phyloP scores from a whole-genome alignment of 768 basidiomycete genomes.

The Kwoniella heveanensis region DNA sequence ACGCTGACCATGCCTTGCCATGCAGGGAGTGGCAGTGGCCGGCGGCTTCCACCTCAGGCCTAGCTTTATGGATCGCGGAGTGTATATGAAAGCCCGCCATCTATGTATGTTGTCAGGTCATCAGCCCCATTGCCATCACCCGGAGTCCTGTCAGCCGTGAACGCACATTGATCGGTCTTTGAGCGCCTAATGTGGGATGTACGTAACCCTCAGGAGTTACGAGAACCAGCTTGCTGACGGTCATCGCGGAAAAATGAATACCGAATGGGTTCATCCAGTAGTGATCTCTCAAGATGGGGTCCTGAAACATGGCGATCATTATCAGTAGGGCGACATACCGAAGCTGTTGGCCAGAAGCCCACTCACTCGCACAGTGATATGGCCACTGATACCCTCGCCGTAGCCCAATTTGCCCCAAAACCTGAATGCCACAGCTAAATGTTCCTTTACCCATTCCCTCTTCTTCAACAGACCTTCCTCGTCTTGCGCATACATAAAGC shows the following conservation, averaged over 20 bases:
- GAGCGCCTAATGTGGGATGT: conserved; percentile 54
- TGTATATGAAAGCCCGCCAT: conserved; percentile 59
- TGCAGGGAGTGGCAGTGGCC: conserved; percentile 42
- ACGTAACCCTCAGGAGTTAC: conserved; percentile 59
- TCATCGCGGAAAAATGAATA: conserved; percentile 61
- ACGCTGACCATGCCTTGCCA: conserved; percentile 39
- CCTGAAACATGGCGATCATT: conserved; percentile 7
- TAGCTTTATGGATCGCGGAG: conserved; percentile 56
- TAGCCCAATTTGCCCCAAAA: conserved; percentile 40
- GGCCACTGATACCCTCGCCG: conserved; percentile 40
- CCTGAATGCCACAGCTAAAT: conserved; percentile 37
- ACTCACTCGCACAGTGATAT: conserved; percentile 27
- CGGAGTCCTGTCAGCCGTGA: no score
- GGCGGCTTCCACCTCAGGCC: conserved; percentile 43
- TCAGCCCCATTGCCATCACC: no score
- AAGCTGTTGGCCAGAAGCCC: no score
- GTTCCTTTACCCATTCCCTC: conserved; percentile 42
- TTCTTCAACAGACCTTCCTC: conserved; percentile 35
- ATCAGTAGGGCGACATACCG: no score
- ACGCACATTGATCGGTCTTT: conserved; percentile 38
- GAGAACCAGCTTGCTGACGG: conserved; percentile 60
- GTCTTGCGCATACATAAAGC: conserved; percentile 30
- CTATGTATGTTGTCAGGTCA: conserved; percentile 14
- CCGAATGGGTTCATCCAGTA: conserved; percentile 56
- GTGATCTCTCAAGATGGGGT: conserved; percentile 38